Evolutionary conservation across 352 stramenopile species (phyloP).

Genomic region (Globisporangium barbulae): DNA sequence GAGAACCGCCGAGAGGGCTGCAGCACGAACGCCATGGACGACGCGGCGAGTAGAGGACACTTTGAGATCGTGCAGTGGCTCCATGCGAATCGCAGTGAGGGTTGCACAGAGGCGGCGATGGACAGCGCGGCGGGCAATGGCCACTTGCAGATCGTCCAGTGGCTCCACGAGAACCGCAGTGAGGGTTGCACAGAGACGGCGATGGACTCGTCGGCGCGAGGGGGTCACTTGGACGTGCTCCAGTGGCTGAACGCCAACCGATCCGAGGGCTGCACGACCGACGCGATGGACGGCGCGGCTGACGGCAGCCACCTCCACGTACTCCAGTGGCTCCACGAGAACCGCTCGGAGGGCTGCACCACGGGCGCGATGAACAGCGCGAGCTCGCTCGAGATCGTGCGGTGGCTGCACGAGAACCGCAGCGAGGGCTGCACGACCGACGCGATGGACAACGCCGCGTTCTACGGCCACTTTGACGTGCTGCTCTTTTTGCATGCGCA

Average conservation of each 20-base stretch:
- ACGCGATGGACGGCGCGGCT: slow-evolving; percentile 25
- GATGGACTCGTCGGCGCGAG: slow-evolving; percentile 13
- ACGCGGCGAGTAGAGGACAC: slow-evolving; percentile 17
- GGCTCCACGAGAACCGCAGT: slow-evolving; percentile 31
- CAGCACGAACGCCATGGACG: slow-evolving; percentile 19
- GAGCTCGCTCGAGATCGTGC: slow-evolving; percentile 18
- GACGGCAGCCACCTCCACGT: slow-evolving; percentile 18
- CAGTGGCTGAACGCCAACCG: slow-evolving; percentile 8
- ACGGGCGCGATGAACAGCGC: slow-evolving; percentile 17
- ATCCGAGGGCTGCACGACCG: slow-evolving; percentile 7
- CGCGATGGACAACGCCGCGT: slow-evolving; percentile 29
- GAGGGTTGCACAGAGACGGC: slow-evolving; percentile 29
- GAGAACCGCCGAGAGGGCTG: slow-evolving; percentile 19
- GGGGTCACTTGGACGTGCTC: slow-evolving; percentile 11
- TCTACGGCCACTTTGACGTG: slow-evolving; percentile 28
- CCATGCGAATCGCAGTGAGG: slow-evolving; percentile 6
- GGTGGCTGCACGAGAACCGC: slow-evolving; percentile 21
- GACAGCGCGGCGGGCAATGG: slow-evolving; percentile 10
- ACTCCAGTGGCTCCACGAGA: slow-evolving; percentile 21
- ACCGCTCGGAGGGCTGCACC: slow-evolving; percentile 20
- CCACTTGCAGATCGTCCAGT: slow-evolving; percentile 34
- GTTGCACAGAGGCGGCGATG: slow-evolving; percentile 11
- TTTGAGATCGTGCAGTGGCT: slow-evolving; percentile 22
- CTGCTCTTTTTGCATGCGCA: slow-evolving; percentile 21
- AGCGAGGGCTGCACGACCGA: slow-evolving; percentile 20